These are phyloP conservation scores for Botrytis galanthina DNA, from an alignment of 2,329 filamentous ascomycete species.

Conservation along the genomic window DNA sequence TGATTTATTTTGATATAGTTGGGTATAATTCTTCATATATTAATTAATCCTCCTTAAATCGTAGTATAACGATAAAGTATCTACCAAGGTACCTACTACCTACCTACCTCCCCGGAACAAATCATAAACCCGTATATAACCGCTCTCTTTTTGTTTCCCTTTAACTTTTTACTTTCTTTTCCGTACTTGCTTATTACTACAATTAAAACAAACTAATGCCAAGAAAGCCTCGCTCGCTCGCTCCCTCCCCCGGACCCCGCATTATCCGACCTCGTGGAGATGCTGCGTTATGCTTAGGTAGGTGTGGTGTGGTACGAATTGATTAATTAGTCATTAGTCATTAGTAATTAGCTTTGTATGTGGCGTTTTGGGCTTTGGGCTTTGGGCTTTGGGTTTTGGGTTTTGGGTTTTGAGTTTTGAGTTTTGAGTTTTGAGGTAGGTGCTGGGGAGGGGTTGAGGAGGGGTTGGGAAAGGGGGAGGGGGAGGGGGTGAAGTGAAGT, in stretches of 20 bases:
- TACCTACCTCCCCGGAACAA: background rate
- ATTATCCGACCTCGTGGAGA: background rate
- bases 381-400: background rate
- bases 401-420: background rate
- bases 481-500: too few species aligned
- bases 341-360: background rate
- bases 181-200: background rate
- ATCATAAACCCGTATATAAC: background rate
- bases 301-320: too few species aligned
- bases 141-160: background rate
- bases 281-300: background rate
- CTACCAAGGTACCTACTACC: too few species aligned
- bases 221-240: background rate
- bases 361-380: background rate
- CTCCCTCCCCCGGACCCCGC: background rate
- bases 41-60: too few species aligned
- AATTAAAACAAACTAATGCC: background rate
- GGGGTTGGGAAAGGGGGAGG: background rate
- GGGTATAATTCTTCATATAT: too few species aligned
- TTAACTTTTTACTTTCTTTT: background rate
- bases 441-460: too few species aligned
- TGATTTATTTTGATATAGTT: too few species aligned
- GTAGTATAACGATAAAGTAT: too few species aligned
- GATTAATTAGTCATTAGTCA: too few species aligned
- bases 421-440: background rate